Evolutionary conservation across 805 yeast species (phyloP), one percentile per base, ranked within the genome.

Genomic region (Blastobotrys chiropterorum): DNA sequence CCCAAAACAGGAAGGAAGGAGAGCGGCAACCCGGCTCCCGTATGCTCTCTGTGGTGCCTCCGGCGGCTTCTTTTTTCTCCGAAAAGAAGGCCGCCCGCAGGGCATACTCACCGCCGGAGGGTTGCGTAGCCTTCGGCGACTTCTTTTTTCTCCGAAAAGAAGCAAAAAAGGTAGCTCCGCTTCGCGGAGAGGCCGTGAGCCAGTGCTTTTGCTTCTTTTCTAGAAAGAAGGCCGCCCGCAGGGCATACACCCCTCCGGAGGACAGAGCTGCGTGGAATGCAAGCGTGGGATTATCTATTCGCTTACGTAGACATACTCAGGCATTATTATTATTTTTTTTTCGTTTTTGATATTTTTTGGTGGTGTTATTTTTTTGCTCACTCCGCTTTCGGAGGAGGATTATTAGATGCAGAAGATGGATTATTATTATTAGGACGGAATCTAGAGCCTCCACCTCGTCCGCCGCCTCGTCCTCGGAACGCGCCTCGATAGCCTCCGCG

Each of bases 381-480:
- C 17, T 38, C 41, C 41, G 17, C 13, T 15, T 14, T 38, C 17
- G 17, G n/a, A 4, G 41, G 41, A 38, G 17, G 7, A 14, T 14
- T 38, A 14, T 13, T 38, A 38, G 17, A 38, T 6, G 41, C 5
- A 7, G 17, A 4, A 15, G 43, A 15, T 40, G 43, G 20, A 15
- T 15, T 7, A 15, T 40, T 8, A 15, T 15, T 15, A 5, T 6
- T 40, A 3, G 17, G 16, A 15, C 19, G 19, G 19, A 17, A 40
- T 40, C 43, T 40, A 40, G 16, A 16, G 7, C 47, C 31, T 5
- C 45, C 38, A n/a, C 43, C 34, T 11, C n/a, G n/a, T n/a, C n/a
- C n/a, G n/a, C 45, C 44, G 39, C 48, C 42, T 15, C 48, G 8
- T 3, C 30, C n/a, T 11, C 49, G 43, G 48, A 31, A 31, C 5